Conservation (phyloP, 805 yeast genomes). For the Ogataea trehalophila region DNA sequence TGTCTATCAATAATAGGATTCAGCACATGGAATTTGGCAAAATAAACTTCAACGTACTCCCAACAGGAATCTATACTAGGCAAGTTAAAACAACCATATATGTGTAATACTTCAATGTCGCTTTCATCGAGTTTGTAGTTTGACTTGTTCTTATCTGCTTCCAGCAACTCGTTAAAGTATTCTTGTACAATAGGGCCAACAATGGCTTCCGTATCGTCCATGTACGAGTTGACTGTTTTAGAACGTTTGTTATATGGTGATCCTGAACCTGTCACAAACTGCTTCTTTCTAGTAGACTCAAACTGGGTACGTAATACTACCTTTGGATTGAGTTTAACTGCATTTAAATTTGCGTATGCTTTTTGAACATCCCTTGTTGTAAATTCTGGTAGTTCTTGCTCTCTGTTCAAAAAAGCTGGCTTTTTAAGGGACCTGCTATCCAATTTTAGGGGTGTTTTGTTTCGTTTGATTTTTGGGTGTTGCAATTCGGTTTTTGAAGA, state of each 20-base stretch:
- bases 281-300: not conserved
- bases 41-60: constrained; percentile 54
- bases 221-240: not conserved
- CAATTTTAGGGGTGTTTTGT: too few relatives aligned
- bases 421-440: not conserved
- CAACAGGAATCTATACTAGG: constrained; percentile 55
- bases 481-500: too few relatives aligned
- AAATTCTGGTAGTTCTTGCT: not conserved
- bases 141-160: not conserved
- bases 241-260: not conserved
- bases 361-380: not conserved
- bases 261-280: not conserved
- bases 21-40: constrained; percentile 57
- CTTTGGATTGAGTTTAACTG: constrained; percentile 1
- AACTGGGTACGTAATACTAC: not conserved
- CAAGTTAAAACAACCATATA: constrained; percentile 62
- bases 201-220: not conserved
- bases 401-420: not conserved
- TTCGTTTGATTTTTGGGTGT: too few relatives aligned
- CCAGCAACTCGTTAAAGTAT: not conserved
- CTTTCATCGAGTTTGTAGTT: constrained; percentile 23
- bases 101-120: constrained; percentile 56
- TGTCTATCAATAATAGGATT: constrained; percentile 62
- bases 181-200: not conserved
- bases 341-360: not conserved